A percentile compares a stretch with the other conserved stretches of the same genome.
phyloP scores from a whole-genome alignment of 2,329 filamentous ascomycete genomes.

The Fusarium paranaense region DNA sequence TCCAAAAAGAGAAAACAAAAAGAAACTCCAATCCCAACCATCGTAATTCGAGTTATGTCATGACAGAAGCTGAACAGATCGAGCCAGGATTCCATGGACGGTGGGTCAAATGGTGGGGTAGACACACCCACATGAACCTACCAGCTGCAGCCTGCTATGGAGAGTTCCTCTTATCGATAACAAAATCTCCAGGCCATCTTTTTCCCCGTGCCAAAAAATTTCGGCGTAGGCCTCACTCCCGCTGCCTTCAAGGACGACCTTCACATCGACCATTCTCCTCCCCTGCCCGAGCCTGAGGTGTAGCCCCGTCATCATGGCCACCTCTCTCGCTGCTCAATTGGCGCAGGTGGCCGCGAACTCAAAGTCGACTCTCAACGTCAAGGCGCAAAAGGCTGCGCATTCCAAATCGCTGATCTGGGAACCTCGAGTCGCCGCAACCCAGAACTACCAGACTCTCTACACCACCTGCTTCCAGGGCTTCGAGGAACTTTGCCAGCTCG shows the following conservation, averaged over 20 bases:
- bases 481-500: constrained; percentile 89
- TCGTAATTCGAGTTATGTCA: not conserved
- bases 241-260: constrained; percentile 30
- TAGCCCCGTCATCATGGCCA: constrained; percentile 70
- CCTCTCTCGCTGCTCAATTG: constrained; percentile 92
- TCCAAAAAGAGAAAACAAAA: not conserved
- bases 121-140: constrained; percentile 1
- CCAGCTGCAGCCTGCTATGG: not conserved
- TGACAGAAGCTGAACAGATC: not conserved
- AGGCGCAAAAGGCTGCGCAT: constrained; percentile 91
- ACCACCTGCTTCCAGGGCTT: constrained; percentile 90
- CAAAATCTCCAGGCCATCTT: constrained; percentile 34
- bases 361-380: constrained; percentile 90
- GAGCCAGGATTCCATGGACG: not conserved
- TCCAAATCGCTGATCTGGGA: constrained; percentile 97
- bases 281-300: constrained; percentile 41
- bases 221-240: constrained; percentile 42
- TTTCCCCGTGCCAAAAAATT: constrained; percentile 47
- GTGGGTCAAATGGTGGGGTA: constrained; percentile 30
- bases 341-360: constrained; percentile 91
- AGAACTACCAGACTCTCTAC: constrained; percentile 92
- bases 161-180: constrained; percentile 48
- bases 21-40: not conserved
- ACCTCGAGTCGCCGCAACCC: constrained; percentile 81
- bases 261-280: constrained; percentile 32